phyloP scores from a whole-genome alignment of 169 alveolate species.

The Babesia bovis region DNA sequence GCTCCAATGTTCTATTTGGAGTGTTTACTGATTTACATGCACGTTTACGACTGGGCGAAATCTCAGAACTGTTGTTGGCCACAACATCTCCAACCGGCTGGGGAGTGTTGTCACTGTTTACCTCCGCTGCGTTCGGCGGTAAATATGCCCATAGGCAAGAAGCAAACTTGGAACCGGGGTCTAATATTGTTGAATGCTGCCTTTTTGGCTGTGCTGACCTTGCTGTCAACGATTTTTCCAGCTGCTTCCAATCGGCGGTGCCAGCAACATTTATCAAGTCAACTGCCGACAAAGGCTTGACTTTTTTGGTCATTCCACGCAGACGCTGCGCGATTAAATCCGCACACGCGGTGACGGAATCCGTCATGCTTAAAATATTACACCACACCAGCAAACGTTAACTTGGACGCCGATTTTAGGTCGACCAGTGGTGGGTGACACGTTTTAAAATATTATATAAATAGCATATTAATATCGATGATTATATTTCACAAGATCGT shows the following conservation, averaged over 20 bases:
- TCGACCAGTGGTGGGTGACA: not conserved
- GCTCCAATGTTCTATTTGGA: not conserved
- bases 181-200: not conserved
- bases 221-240: not conserved
- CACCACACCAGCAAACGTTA: not conserved
- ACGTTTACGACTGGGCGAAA: not conserved
- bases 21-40: not conserved
- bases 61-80: not conserved
- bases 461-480: not conserved
- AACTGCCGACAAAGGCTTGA: not conserved
- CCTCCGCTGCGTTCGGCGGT: not conserved
- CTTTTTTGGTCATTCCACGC: not conserved
- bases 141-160: constrained; percentile 22
- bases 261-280: constrained; percentile 22
- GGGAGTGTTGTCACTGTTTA: not conserved
- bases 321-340: not conserved
- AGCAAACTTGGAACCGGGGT: not conserved
- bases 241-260: constrained; percentile 18
- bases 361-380: not conserved
- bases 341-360: not conserved
- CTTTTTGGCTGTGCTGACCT: not conserved
- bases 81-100: not conserved
- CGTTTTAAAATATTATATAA: not conserved
- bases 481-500: constrained; percentile 3
- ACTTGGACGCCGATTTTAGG: not conserved